A percentile compares a stretch with the other conserved stretches of the same genome.
Evolutionary conservation across 257 asterid species (phyloP).

Genomic region (Verbena officinalis): DNA sequence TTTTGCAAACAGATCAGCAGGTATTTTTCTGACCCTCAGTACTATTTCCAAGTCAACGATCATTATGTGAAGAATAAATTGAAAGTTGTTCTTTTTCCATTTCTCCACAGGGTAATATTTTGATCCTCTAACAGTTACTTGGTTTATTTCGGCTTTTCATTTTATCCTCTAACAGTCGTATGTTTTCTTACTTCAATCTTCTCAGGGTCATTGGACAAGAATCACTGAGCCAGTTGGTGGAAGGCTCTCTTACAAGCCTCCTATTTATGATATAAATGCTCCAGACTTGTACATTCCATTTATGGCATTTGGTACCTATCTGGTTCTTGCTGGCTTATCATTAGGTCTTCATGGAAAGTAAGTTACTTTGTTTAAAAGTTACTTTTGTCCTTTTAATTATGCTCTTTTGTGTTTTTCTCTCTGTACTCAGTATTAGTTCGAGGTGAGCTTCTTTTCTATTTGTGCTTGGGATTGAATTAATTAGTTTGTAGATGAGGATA

Average conservation of each 20-base stretch:
- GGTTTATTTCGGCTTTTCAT: slow-evolving; percentile 5
- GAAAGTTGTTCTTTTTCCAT: slow-evolving; percentile 62
- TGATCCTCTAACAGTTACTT: background rate
- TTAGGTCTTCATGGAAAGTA: slow-evolving; percentile 62
- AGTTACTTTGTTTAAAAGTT: slow-evolving; percentile 23
- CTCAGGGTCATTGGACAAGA: slow-evolving; percentile 69
- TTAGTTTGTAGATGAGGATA: too few relatives aligned
- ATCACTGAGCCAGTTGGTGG: slow-evolving; percentile 67
- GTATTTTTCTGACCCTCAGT: slow-evolving; percentile 62
- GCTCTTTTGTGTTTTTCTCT: background rate
- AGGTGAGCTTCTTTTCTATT: too few relatives aligned
- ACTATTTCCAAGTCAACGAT: slow-evolving; percentile 68
- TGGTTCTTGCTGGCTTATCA: slow-evolving; percentile 59
- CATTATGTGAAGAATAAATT: slow-evolving; percentile 59
- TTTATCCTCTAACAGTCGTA: background rate
- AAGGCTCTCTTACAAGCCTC: slow-evolving; percentile 65
- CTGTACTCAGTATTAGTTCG: background rate
- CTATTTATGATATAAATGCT: slow-evolving; percentile 64
- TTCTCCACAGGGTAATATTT: slow-evolving; percentile 55
- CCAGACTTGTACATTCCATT: slow-evolving; percentile 63
- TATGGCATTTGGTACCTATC: slow-evolving; percentile 63
- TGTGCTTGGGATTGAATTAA: too few relatives aligned
- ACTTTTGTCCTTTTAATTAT: background rate
- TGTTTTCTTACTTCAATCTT: slow-evolving; percentile 16
- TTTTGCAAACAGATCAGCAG: slow-evolving; percentile 53